Evolutionary conservation across 345 rosid species (phyloP).

Genomic region (Viola odorata): DNA sequence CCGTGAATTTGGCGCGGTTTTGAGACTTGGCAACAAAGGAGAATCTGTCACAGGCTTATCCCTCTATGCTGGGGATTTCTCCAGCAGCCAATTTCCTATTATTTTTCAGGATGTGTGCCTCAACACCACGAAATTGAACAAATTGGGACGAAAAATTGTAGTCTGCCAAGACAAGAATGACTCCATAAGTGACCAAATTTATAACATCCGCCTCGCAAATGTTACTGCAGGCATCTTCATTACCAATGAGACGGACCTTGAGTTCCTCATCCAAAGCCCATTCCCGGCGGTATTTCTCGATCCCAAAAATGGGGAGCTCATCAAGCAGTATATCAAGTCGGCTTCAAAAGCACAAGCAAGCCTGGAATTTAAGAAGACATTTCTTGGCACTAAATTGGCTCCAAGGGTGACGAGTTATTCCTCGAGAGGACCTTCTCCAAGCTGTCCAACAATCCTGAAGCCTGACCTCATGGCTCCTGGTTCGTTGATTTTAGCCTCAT

Average conservation of each 20-base stretch:
- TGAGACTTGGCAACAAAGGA: slow-evolving; percentile 25
- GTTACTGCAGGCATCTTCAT: slow-evolving; percentile 40
- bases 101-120: slow-evolving; percentile 37
- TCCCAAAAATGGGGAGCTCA: slow-evolving; percentile 20
- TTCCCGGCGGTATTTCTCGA: slow-evolving; percentile 34
- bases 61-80: slow-evolving; percentile 24
- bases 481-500: slow-evolving; percentile 37
- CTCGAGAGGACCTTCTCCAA: slow-evolving; percentile 55
- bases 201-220: slow-evolving; percentile 16
- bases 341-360: slow-evolving; percentile 28
- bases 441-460: slow-evolving; percentile 45
- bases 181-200: slow-evolving; percentile 22
- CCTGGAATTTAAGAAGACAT: slow-evolving; percentile 32
- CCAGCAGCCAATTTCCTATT: slow-evolving; percentile 21
- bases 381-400: slow-evolving; percentile 28
- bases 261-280: slow-evolving; percentile 8
- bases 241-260: slow-evolving; percentile 23
- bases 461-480: slow-evolving; percentile 60
- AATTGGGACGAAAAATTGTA: slow-evolving; percentile 26
- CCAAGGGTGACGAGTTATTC: slow-evolving; percentile 42
- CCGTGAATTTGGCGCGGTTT: slow-evolving; percentile 26
- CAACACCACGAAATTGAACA: slow-evolving; percentile 15
- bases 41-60: slow-evolving; percentile 17
- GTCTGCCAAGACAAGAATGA: slow-evolving; percentile 38
- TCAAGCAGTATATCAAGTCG: slow-evolving; percentile 35